Conservation (phyloP, 169 alveolate genomes). For the Plasmodium inui region DNA sequence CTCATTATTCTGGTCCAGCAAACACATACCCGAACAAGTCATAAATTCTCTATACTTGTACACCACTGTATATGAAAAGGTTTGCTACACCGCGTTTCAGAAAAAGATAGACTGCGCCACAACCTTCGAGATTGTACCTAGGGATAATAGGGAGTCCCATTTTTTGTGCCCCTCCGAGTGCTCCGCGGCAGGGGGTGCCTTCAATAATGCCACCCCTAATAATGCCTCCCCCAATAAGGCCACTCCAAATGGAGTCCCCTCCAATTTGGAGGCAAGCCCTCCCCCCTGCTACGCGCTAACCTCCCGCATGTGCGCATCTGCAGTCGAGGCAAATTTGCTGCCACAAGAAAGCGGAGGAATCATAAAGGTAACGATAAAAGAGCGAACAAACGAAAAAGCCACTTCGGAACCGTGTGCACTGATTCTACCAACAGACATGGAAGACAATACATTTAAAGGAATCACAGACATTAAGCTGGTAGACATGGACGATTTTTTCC, state of each 20-base stretch:
- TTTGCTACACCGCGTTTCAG: conserved; percentile 29
- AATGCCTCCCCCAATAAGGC: not conserved
- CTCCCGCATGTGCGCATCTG: conserved; percentile 52
- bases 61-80: conserved; percentile 58
- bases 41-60: conserved; percentile 51
- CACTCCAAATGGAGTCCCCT: too few relatives aligned
- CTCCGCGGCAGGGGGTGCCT: not conserved
- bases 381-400: conserved; percentile 16
- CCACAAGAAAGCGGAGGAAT: conserved; percentile 32
- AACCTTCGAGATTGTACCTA: conserved; percentile 46
- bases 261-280: not conserved
- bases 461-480: conserved; percentile 70
- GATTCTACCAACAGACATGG: conserved; percentile 26
- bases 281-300: conserved; percentile 20
- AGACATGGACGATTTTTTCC: conserved; percentile 71
- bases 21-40: conserved; percentile 49
- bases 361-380: conserved; percentile 25
- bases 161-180: conserved; percentile 61
- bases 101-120: conserved; percentile 45
- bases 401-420: conserved; percentile 38
- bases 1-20: conserved; percentile 50
- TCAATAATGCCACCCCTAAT: not conserved
- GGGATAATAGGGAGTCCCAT: conserved; percentile 31
- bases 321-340: conserved; percentile 23
- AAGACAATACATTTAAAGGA: conserved; percentile 49